Percentiles rank a stretch among this genome's conserved stretches.
Evolutionary conservation across 2,329 filamentous ascomycete genomes (phyloP).

Genomic region (Mollisiaceae sp.): DNA sequence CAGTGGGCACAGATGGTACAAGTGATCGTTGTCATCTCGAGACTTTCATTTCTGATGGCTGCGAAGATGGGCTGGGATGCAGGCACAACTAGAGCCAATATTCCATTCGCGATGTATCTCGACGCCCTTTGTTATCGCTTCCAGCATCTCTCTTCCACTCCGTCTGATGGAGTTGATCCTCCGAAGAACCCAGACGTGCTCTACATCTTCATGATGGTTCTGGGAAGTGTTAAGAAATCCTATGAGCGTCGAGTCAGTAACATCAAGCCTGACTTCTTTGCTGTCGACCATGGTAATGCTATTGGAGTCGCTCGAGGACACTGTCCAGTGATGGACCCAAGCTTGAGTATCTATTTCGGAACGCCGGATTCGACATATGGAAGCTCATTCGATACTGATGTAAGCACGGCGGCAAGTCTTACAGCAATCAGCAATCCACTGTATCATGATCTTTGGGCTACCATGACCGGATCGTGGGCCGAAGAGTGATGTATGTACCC

Average conservation of each 20-base stretch:
- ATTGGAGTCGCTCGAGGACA: constrained; percentile 25
- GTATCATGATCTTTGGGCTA: constrained; percentile 40
- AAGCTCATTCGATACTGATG: constrained; percentile 16
- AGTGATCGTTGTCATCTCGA: constrained; percentile 30
- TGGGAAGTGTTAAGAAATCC: constrained; percentile 35
- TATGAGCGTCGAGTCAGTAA: constrained; percentile 33
- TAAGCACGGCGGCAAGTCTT: neutral
- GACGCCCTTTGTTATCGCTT: constrained; percentile 39
- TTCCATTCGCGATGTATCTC: constrained; percentile 40
- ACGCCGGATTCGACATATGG: constrained; percentile 22
- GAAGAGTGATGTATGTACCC: constrained; percentile 17
- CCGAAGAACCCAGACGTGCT: constrained; percentile 31
- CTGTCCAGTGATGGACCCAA: constrained; percentile 35
- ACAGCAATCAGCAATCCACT: constrained; percentile 15
- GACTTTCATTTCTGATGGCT: constrained; percentile 40
- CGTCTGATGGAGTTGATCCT: constrained; percentile 7
- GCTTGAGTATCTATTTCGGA: constrained; percentile 25
- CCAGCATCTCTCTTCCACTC: constrained; percentile 25
- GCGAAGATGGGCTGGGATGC: constrained; percentile 33
- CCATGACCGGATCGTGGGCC: constrained; percentile 40
- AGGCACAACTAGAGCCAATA: constrained; percentile 31
- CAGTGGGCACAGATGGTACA: constrained; percentile 35
- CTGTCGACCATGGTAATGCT: constrained; percentile 20
- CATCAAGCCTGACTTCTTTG: constrained; percentile 26
- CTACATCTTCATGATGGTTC: constrained; percentile 34